Evolutionary conservation across 1,284 basidiomycete species (phyloP).

Genomic region (Papiliotrema terrestris): DNA sequence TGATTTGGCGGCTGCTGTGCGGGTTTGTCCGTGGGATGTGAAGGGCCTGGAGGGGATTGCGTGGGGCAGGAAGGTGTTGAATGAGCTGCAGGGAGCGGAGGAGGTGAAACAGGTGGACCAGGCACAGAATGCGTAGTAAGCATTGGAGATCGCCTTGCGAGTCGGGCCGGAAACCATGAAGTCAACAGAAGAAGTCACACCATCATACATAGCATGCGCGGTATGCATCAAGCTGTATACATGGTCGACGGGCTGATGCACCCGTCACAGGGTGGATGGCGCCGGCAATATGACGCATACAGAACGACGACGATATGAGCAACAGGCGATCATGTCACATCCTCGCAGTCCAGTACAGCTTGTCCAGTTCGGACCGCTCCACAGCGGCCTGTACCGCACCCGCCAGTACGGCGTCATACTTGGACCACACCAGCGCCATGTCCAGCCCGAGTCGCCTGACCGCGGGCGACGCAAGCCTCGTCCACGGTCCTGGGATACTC

Average conservation of each 20-base stretch:
- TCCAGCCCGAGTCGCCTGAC: constrained; percentile 55
- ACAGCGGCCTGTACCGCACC: constrained; percentile 14
- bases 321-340: not conserved
- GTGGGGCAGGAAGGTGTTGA: constrained; percentile 27
- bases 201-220: too few relatives aligned
- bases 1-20: constrained; percentile 63
- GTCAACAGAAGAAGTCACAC: too few relatives aligned
- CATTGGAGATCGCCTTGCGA: too few relatives aligned
- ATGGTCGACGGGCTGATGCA: too few relatives aligned
- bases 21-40: constrained; percentile 62
- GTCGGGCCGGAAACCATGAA: too few relatives aligned
- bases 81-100: constrained; percentile 6
- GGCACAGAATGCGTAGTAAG: too few relatives aligned
- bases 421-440: constrained; percentile 43
- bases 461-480: constrained; percentile 55
- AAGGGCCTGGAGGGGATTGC: constrained; percentile 55
- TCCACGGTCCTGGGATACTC: constrained; percentile 66
- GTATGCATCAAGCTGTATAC: too few relatives aligned
- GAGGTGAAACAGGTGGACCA: too few relatives aligned
- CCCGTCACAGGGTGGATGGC: too few relatives aligned
- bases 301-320: not conserved
- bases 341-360: not conserved
- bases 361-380: not conserved
- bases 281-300: too few relatives aligned
- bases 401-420: constrained; percentile 23